Conservation (phyloP, 1,284 basidiomycete genomes). For the Salmacisia buchloeana region DNA sequence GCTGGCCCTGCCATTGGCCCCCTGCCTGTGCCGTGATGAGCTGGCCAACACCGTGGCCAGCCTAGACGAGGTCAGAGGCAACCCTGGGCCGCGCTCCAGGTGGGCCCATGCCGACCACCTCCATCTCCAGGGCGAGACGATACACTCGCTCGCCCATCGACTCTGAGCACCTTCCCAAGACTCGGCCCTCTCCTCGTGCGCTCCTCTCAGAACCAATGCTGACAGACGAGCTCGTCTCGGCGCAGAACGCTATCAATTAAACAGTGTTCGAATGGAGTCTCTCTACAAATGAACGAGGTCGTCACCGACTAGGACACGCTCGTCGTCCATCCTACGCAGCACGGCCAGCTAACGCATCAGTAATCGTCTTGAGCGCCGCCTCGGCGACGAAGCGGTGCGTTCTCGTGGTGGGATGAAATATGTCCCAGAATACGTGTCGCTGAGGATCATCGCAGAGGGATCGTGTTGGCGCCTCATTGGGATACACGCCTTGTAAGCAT, state of each 20-base stretch:
- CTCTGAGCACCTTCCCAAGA: too few species aligned
- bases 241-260: neutral
- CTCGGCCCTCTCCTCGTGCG: neutral
- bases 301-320: too few species aligned
- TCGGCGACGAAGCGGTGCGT: slow-evolving; percentile 16
- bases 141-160: too few species aligned
- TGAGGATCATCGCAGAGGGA: slow-evolving; percentile 18
- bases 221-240: neutral
- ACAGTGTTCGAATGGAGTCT: neutral
- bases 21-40: neutral
- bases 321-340: too few species aligned
- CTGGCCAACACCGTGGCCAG: neutral
- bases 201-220: neutral
- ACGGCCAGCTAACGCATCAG: neutral
- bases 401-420: slow-evolving; percentile 23
- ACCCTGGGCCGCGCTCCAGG: too few species aligned
- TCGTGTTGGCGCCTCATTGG: neutral
- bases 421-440: slow-evolving; percentile 22
- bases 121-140: too few species aligned
- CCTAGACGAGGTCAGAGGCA: neutral
- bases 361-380: neutral
- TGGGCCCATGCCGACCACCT: too few species aligned
- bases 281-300: neutral
- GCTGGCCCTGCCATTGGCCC: too few species aligned
- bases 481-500: slow-evolving; percentile 19